Conservation (phyloP, 2,329 filamentous ascomycete species). For the Apiospora phragmitis region DNA sequence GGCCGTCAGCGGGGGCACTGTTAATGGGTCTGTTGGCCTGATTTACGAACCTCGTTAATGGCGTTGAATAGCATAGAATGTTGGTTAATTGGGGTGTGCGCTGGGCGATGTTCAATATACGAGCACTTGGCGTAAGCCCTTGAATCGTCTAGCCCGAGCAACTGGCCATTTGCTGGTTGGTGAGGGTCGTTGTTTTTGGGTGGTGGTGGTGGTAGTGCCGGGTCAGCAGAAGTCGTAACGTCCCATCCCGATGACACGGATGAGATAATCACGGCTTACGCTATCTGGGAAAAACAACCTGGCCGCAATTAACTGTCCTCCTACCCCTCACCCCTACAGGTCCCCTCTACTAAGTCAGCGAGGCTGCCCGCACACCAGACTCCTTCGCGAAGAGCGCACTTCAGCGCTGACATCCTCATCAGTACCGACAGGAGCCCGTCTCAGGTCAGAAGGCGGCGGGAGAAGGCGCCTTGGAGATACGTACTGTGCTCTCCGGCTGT, state of each 20-base stretch:
- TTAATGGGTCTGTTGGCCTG: neutral
- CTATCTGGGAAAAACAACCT: neutral
- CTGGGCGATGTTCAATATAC: neutral
- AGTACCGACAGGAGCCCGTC: neutral
- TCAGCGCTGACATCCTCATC: neutral
- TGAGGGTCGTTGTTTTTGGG: neutral
- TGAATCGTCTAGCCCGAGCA: neutral
- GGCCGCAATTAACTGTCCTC: neutral
- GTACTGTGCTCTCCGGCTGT: neutral
- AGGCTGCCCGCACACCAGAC: neutral
- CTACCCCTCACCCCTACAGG: neutral
- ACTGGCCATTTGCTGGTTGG: neutral
- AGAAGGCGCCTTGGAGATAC: neutral
- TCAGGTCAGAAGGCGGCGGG: neutral
- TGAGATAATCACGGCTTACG: neutral
- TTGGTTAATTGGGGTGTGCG: neutral
- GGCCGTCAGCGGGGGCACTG: neutral
- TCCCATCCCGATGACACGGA: neutral
- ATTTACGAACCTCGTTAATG: neutral
- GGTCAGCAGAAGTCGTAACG: neutral
- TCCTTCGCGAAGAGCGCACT: neutral
- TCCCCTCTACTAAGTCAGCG: neutral
- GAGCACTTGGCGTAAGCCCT: conserved; percentile 1
- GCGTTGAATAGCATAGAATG: neutral
- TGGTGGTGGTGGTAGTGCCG: neutral